Evolutionary conservation across 176 grass and related monocot genomes (phyloP), one percentile per base, ranked within the genome.

Genomic region (Pontederia crassipes): DNA sequence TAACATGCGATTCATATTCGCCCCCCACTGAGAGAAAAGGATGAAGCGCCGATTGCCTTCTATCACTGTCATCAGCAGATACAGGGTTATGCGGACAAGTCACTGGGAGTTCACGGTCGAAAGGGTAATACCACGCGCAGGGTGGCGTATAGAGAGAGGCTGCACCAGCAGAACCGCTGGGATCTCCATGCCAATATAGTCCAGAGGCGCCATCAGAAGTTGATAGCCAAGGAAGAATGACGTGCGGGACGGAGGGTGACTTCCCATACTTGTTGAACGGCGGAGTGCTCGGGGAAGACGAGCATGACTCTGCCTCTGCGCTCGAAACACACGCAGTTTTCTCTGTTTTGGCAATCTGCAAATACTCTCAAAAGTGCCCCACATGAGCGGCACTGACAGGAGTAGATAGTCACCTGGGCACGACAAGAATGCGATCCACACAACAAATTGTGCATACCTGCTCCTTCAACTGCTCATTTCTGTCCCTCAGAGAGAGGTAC

Each of bases 381-480:
- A 40, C 32, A 4, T 40, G 32, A 40, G 32, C 32, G 6, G 32
- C 32, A 40, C 32, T 40, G 32, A 7, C 32, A 40, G 32, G 6
- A 40, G 0, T 40, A 40, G 32, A 40, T 40, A 24, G 32, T 40
- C 32, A 40, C 32, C 32, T 24, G 20, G 20, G 20, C 20, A 24
- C 20, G 20, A 24, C 20, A 24, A 24, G 20, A 24, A 24, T 24
- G 20, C 5, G 14, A 51, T 8, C 11, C 26, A 15, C 13, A 1
- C 40, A 28, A 28, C 26, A 29, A 51, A 12, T 14, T 26, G 5
- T 29, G 35, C 63, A 60, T 70, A 84, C 93, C 88, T 98, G 93
- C 67, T 89, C 72, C 70, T 98, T 92, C 14, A 98, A 79, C 71
- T 75, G 79, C 60, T 73, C 75, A 69, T 98, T 98, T 12, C 59